These are phyloP conservation scores for Rhipidocladum racemiflorum DNA, from an alignment of 176 grass and related monocot genomes.

Conservation along the genomic window DNA sequence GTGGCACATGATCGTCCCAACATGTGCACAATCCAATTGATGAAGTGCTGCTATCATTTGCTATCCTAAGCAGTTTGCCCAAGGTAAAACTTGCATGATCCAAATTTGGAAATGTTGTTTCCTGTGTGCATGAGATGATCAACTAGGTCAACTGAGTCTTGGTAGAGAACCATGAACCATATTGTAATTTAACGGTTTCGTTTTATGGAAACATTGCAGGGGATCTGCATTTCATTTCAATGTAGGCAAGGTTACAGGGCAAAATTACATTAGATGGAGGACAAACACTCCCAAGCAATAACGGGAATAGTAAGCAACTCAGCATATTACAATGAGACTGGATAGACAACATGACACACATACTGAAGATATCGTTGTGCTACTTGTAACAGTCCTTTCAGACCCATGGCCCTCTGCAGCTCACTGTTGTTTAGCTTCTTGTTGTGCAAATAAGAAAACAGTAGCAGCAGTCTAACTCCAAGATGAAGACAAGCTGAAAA, in stretches of 20 bases:
- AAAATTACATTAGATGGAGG: conserved; percentile 3
- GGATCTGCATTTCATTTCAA: conserved; percentile 9
- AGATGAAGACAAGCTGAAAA: not conserved
- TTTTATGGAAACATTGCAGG: not conserved
- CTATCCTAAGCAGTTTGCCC: not conserved
- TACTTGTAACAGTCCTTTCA: not conserved
- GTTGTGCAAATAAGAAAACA: not conserved
- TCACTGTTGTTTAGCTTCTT: not conserved
- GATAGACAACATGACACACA: not conserved
- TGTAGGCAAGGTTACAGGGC: not conserved
- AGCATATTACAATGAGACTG: not conserved
- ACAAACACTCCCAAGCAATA: not conserved
- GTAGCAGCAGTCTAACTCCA: not conserved
- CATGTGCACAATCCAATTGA: not conserved
- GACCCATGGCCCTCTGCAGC: not conserved
- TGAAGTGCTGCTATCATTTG: conserved; percentile 2
- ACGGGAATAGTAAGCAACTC: not conserved
- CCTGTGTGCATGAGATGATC: not conserved
- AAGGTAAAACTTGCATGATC: not conserved
- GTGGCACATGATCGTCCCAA: not conserved
- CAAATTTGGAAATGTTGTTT: conserved; percentile 5
- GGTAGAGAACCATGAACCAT: not conserved
- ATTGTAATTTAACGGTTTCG: not conserved
- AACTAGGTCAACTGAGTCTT: not conserved
- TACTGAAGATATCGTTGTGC: conserved; percentile 12